Evolutionary conservation across 2,329 filamentous ascomycete genomes (phyloP).

Genomic region (Echinosphaeria canescens): DNA sequence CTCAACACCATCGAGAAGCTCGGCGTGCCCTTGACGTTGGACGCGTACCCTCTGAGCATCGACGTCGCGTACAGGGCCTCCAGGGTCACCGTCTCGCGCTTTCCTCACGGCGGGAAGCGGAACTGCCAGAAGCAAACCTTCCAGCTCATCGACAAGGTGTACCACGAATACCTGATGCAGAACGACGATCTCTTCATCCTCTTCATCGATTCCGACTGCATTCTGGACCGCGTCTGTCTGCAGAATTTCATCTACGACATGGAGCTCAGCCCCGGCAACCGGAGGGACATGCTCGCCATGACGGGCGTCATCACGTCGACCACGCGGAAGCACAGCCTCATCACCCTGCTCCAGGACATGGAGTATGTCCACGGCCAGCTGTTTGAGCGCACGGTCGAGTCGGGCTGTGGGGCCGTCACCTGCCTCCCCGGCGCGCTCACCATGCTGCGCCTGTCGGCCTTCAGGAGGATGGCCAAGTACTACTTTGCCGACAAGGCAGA

Average conservation of each 20-base stretch:
- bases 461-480: constrained; percentile 91
- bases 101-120: constrained; percentile 82
- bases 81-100: constrained; percentile 77
- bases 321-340: constrained; percentile 67
- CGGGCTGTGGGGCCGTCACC: constrained; percentile 80
- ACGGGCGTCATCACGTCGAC: constrained; percentile 94
- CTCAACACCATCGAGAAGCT: constrained; percentile 69
- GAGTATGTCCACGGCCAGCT: constrained; percentile 95
- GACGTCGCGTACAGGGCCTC: constrained; percentile 69
- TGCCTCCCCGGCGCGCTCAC: constrained; percentile 91
- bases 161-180: constrained; percentile 62
- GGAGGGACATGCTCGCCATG: constrained; percentile 89
- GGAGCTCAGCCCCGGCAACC: constrained; percentile 87
- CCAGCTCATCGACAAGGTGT: constrained; percentile 82
- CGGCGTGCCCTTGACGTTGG: constrained; percentile 56
- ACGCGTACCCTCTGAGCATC: constrained; percentile 72
- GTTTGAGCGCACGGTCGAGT: constrained; percentile 90
- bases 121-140: constrained; percentile 89
- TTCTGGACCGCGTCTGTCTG: constrained; percentile 73
- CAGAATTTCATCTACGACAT: constrained; percentile 99
- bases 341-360: constrained; percentile 91
- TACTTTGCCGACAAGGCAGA: constrained; percentile 97
- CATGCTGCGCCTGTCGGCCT: constrained; percentile 88
- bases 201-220: constrained; percentile 96
- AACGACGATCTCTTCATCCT: constrained; percentile 90